Evolutionary conservation across 768 basidiomycete species (phyloP), one percentile per base, ranked within the genome.

Genomic region (Mycena floridula): DNA sequence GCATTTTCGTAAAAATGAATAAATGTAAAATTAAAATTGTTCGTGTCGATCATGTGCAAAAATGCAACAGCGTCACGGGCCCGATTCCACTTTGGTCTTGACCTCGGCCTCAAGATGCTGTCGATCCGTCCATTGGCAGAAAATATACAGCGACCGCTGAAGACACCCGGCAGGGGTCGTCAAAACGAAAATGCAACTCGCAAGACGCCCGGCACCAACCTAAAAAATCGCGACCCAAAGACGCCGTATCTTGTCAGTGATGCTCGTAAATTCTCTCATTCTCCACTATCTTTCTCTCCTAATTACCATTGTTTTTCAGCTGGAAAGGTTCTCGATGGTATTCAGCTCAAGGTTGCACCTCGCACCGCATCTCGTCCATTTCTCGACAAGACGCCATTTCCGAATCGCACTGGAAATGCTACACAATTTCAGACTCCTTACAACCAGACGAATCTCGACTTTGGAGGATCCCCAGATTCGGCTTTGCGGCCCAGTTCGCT

Each of bases 351-450:
- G 23, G 23, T 22, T 13, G 38, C 38, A 15, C 38, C 38, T 39
- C 38, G 38, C 4, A 39, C 37, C 9, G 11, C 60, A 12, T 54
- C 44, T 25, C 74, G 78, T 11, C 81, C 83, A 2, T 67, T 89
- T 7, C 70, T 70, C 21, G 86, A 89, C 64, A 88, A 85, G 62
- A 89, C 86, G 1, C 86, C 86, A 2, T 81, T 82, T 52, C 77
- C 79, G 3, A 89, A 88, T 57, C 80, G 84, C 27, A 63, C 62
- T 25, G 59, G 51, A 13, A 48, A 52, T 4, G 43, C 42, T 7
- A 47, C 56, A 23, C 54, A 58, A 13, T 64, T 57, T 48, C 64
- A 66, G 42, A 69, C 62, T 20, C 68, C 65, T 46, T 50, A 66
- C 40, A 46, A 65, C 36, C 48, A 65, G 46, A 42, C 51, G 20